These are phyloP conservation scores for Senna tora DNA, from an alignment of 306 rosid genomes.

Conservation along the genomic window DNA sequence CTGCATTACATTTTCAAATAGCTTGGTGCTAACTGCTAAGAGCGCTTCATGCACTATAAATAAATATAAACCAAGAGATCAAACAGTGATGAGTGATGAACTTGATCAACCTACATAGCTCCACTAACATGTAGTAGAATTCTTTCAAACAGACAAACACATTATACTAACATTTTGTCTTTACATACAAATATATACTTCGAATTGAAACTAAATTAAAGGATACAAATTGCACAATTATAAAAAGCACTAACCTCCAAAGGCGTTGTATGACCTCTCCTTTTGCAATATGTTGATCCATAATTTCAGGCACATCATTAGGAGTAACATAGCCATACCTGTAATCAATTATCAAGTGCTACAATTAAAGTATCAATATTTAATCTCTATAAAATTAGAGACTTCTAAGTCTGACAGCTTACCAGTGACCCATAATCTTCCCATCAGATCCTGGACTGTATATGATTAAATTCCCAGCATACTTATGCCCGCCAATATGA, in stretches of 20 bases:
- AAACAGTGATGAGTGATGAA: neutral
- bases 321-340: slow-evolving; percentile 98
- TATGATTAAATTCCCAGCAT: slow-evolving; percentile 87
- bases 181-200: slow-evolving; percentile 7
- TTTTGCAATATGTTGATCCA: slow-evolving; percentile 82
- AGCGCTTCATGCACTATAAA: neutral
- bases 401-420: slow-evolving; percentile 34
- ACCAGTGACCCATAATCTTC: slow-evolving; percentile 80
- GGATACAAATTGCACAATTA: slow-evolving; percentile 13
- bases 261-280: slow-evolving; percentile 78
- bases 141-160: slow-evolving; percentile 3
- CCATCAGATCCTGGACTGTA: slow-evolving; percentile 66
- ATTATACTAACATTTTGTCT: slow-evolving; percentile 1
- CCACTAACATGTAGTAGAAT: neutral
- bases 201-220: slow-evolving; percentile 13
- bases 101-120: slow-evolving; percentile 9
- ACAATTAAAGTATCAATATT: slow-evolving; percentile 14
- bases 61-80: slow-evolving; percentile 2
- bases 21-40: neutral
- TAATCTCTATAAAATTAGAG: slow-evolving; percentile 3
- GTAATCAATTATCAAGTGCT: slow-evolving; percentile 35
- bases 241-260: slow-evolving; percentile 70
- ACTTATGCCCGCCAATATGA: slow-evolving; percentile 89
- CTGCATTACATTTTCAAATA: neutral
- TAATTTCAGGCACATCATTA: slow-evolving; percentile 74